A percentile compares a stretch with the other conserved stretches of the same genome.
Evolutionary conservation across 352 stramenopile species (phyloP).

Genomic region (Phytophthora lateralis): DNA sequence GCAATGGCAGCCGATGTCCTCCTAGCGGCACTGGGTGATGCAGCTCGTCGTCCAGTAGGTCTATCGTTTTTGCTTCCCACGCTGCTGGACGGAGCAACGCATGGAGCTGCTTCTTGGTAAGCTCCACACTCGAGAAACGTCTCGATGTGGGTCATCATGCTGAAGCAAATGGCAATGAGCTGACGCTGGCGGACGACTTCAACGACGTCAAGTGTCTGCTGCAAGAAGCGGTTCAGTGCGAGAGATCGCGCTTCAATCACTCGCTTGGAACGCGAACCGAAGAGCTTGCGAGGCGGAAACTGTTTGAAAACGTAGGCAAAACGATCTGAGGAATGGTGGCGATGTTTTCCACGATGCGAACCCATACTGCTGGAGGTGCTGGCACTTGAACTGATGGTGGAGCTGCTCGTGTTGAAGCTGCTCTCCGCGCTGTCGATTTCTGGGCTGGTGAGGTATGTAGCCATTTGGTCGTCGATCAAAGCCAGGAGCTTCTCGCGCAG

Average conservation of each 20-base stretch:
- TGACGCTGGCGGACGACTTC: conserved; percentile 61
- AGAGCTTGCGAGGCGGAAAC: conserved; percentile 68
- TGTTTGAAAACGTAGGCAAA: conserved; percentile 72
- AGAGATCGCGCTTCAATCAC: conserved; percentile 70
- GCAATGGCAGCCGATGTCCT: conserved; percentile 32
- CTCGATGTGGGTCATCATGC: conserved; percentile 72
- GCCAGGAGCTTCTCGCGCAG: conserved; percentile 69
- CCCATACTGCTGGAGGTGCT: conserved; percentile 29
- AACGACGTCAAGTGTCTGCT: conserved; percentile 56
- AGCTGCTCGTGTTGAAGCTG: conserved; percentile 25
- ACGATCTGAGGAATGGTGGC: conserved; percentile 33
- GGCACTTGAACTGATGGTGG: conserved; percentile 20
- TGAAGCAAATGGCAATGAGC: conserved; percentile 77
- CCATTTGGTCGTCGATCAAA: conserved; percentile 56
- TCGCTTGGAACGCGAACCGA: conserved; percentile 67
- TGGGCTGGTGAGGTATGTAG: conserved; percentile 30
- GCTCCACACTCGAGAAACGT: conserved; percentile 59
- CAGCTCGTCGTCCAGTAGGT: background rate
- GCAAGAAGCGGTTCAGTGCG: conserved; percentile 66
- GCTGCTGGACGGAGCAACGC: conserved; percentile 12
- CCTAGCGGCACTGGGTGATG: conserved; percentile 26
- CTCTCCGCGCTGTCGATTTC: conserved; percentile 23
- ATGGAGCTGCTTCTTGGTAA: conserved; percentile 27
- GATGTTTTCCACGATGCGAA: conserved; percentile 18
- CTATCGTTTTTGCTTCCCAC: conserved; percentile 8